Base-by-base conservation (phyloP, 1,284 basidiomycete genomes). In the Pseudozyma flocculosa region DNA sequence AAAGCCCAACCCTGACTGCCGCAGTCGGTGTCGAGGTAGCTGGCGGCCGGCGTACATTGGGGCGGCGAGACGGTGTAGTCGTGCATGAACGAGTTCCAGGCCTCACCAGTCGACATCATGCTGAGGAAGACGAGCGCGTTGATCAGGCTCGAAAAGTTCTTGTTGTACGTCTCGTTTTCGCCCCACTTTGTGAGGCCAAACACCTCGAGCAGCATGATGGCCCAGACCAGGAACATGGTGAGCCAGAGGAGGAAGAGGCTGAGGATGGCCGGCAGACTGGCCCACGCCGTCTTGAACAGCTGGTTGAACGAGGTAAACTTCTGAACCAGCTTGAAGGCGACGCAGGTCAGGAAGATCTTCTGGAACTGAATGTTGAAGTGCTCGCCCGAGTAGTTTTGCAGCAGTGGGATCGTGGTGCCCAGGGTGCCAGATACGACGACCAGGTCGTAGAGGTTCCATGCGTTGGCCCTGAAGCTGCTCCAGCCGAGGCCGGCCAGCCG, bases 321-420 rank as follows among this genome's bases (percentile, higher is more conserved):
- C 76, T 96, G 91, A 1, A 96, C 90, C 21, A 98, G 84, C 80
- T 98, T 98, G 83, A 97, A 88, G 0, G 90, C 87, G 46, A 96
- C 89, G 61, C 87, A 87, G 60, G 94, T 91, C 40, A 98, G 83
- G 80, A 98, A 97, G 13, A 97, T 83, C 80, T 96, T 97, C 76
- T 96, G 91, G 0, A 96, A 82, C 73, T 96, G 90, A 4, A 78
- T 65, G 37, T 77, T 79, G 10, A 59, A 53, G 26, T 75, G 64
- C 41, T 62, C 72, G 2, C 49, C 56, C 9, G 19, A 41, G 3
- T 32, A 49, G 21, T 43, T 37, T 2, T 49, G 40, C 4, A 73
- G 49, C 15, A 72, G 58, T 10, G 90, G 82, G 22, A 95, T 79
- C 1, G 90, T 95, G 0, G 92, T 93, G 19, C 86, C 83, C 40